phyloP scores from a whole-genome alignment of 2,329 filamentous ascomycete species.

The Curvularia lunata region DNA sequence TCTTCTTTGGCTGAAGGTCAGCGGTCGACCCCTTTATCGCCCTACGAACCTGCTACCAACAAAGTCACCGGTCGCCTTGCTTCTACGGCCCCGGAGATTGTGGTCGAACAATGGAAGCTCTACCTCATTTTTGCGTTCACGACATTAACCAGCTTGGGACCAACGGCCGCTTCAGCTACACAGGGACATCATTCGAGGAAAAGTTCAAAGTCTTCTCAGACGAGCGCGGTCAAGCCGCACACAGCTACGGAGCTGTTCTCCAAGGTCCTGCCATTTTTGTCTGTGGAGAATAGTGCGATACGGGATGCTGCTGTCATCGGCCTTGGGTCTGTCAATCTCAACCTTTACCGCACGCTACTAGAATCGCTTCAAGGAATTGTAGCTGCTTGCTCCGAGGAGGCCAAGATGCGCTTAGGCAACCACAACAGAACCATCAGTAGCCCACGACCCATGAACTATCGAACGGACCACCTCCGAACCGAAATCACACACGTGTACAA shows the following conservation, averaged over 20 bases:
- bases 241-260: constrained; percentile 90
- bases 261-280: constrained; percentile 85
- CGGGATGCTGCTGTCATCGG: constrained; percentile 89
- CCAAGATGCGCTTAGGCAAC: constrained; percentile 73
- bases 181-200: constrained; percentile 79
- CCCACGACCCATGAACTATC: constrained; percentile 74
- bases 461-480: constrained; percentile 85
- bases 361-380: constrained; percentile 90
- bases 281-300: constrained; percentile 78
- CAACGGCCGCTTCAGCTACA: constrained; percentile 61
- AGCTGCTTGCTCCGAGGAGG: constrained; percentile 84
- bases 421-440: constrained; percentile 87
- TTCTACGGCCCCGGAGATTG: constrained; percentile 79
- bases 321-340: constrained; percentile 92
- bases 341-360: constrained; percentile 87
- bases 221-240: constrained; percentile 77
- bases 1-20: constrained; percentile 74
- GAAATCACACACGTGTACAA: constrained; percentile 98
- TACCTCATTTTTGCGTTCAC: constrained; percentile 98
- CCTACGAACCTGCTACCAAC: constrained; percentile 63
- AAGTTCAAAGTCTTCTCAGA: constrained; percentile 72
- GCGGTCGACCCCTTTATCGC: constrained; percentile 57
- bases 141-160: constrained; percentile 82
- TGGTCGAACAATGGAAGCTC: constrained; percentile 97
- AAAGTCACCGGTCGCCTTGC: constrained; percentile 63